phyloP scores from a whole-genome alignment of 2,329 filamentous ascomycete species.

The Tolypocladium sp. region DNA sequence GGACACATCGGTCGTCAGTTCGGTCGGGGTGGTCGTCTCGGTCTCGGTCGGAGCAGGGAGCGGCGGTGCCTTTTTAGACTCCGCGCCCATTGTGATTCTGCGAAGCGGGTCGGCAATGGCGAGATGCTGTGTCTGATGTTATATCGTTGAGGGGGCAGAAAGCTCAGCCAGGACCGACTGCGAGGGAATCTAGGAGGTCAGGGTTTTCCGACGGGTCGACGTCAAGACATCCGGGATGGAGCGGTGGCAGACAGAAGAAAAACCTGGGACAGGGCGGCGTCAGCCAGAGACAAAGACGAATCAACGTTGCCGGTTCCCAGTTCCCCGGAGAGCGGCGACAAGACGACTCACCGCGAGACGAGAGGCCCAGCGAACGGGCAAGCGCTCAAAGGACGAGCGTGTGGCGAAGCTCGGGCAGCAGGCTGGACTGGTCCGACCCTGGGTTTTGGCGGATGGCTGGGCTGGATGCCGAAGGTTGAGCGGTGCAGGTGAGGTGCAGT shows the following conservation, averaged over 20 bases:
- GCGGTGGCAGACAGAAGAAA: constrained; percentile 6
- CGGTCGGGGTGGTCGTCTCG: constrained; percentile 53
- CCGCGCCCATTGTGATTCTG: constrained; percentile 42
- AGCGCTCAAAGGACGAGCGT: not conserved
- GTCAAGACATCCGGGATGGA: constrained; percentile 19
- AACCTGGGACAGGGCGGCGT: not conserved
- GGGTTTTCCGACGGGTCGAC: constrained; percentile 11
- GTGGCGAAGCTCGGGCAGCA: not conserved
- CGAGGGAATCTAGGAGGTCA: not conserved
- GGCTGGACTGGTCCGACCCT: not conserved
- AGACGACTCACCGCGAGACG: not conserved
- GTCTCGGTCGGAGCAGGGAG: constrained; percentile 74
- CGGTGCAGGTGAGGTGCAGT: not conserved
- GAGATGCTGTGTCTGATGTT: not conserved
- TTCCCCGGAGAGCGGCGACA: not conserved
- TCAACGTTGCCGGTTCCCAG: not conserved
- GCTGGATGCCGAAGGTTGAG: not conserved
- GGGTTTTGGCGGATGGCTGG: not conserved
- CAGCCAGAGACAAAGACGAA: constrained; percentile 2
- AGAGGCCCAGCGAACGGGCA: not conserved
- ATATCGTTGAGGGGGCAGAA: not conserved
- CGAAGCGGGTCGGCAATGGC: constrained; percentile 3
- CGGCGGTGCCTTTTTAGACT: constrained; percentile 51
- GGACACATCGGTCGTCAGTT: constrained; percentile 56
- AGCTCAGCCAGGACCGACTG: not conserved